Percentiles rank a stretch among this genome's conserved stretches.
phyloP scores from a whole-genome alignment of 2,329 filamentous ascomycete species.

The Gnomoniopsis sp. region DNA sequence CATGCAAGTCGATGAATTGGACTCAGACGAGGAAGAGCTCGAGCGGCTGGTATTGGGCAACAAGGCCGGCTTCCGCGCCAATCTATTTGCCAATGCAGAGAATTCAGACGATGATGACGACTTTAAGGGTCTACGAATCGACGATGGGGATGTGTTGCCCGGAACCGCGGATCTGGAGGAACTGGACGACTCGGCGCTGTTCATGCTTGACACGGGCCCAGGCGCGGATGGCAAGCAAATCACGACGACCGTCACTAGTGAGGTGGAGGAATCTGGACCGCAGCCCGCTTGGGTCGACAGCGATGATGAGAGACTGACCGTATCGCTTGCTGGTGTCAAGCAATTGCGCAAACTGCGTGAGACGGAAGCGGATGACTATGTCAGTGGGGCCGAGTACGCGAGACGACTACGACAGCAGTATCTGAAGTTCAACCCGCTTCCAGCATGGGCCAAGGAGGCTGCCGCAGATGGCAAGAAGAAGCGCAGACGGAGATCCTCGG shows the following conservation, averaged over 20 bases:
- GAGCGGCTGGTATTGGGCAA: slow-evolving; percentile 89
- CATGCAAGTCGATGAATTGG: slow-evolving; percentile 57
- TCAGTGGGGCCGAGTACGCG: slow-evolving; percentile 83
- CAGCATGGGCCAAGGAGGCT: slow-evolving; percentile 55
- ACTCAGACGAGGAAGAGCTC: slow-evolving; percentile 79
- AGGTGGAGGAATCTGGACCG: slow-evolving; percentile 27
- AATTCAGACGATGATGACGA: slow-evolving; percentile 32
- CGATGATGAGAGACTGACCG: slow-evolving; percentile 82
- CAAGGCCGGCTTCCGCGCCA: slow-evolving; percentile 73
- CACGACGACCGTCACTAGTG: slow-evolving; percentile 22
- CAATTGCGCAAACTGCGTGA: slow-evolving; percentile 79
- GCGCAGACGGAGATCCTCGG: slow-evolving; percentile 49
- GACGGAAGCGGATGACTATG: slow-evolving; percentile 78
- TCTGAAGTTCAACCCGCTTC: slow-evolving; percentile 55
- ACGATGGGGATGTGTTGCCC: slow-evolving; percentile 21
- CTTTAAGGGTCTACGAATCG: slow-evolving; percentile 29
- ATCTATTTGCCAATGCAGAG: slow-evolving; percentile 59
- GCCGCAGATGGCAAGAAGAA: slow-evolving; percentile 45
- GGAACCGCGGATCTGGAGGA: slow-evolving; percentile 24
- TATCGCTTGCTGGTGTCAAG: slow-evolving; percentile 75
- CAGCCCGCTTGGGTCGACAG: slow-evolving; percentile 85
- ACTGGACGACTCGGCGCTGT: slow-evolving; percentile 78
- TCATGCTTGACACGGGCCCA: slow-evolving; percentile 75
- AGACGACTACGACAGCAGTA: slow-evolving; percentile 77
- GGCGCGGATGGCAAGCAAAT: slow-evolving; percentile 31